A percentile compares a stretch with the other conserved stretches of the same genome.
phyloP scores from a whole-genome alignment of 192 early-diverging fungal species.

The Tieghemiomyces parasiticus region DNA sequence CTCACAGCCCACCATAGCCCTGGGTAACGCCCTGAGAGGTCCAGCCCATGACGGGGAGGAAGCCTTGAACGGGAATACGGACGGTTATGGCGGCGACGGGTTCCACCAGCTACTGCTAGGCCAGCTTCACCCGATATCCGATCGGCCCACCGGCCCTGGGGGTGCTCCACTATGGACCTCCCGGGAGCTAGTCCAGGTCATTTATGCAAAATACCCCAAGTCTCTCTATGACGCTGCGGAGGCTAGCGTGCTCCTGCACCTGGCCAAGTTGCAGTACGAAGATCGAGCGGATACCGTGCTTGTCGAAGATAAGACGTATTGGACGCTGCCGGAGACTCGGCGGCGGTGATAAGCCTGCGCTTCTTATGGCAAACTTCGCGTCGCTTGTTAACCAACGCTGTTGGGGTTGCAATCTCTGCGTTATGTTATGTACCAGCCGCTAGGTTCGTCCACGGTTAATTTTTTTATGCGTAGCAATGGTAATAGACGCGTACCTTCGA shows the following conservation, averaged over 20 bases:
- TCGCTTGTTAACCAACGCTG: background rate
- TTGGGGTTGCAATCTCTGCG: background rate
- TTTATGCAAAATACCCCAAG: constrained; percentile 38
- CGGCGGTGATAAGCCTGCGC: background rate
- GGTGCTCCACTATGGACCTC: constrained; percentile 16
- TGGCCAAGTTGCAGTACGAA: constrained; percentile 37
- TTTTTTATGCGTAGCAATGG: background rate
- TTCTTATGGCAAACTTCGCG: background rate
- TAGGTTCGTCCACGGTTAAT: background rate
- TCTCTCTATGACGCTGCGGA: constrained; percentile 33
- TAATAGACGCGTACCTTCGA: background rate
- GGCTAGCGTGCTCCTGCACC: constrained; percentile 31
- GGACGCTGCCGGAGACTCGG: background rate
- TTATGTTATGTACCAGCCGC: background rate
- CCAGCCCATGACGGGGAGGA: background rate
- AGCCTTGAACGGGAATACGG: background rate
- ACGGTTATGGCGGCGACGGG: background rate
- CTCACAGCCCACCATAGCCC: background rate
- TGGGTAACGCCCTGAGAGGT: background rate
- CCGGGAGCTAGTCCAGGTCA: constrained; percentile 32
- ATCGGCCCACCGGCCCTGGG: background rate
- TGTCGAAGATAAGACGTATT: constrained; percentile 4
- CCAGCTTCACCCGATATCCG: background rate
- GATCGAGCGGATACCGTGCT: constrained; percentile 1
- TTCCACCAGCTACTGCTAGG: background rate